A percentile compares a stretch with the other conserved stretches of the same genome.
Conservation (phyloP, 108 stramenopile species). For the Discostella pseudostelligera region DNA sequence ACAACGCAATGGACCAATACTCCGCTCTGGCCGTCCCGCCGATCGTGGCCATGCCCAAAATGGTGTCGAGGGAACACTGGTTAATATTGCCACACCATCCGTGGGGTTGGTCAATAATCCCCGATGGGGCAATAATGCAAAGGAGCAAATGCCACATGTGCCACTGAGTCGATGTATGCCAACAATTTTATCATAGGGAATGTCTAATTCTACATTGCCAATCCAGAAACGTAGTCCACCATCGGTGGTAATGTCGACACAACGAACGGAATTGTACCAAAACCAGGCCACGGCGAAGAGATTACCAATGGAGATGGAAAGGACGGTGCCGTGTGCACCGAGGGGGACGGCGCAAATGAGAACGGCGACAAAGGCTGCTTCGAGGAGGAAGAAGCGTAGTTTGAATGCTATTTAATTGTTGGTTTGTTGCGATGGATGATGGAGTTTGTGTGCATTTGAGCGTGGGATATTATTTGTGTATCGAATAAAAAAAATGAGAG, state of each 20-base stretch:
- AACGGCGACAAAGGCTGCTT: slow-evolving; percentile 64
- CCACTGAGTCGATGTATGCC: slow-evolving; percentile 55
- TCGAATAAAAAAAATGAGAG: too few relatives aligned
- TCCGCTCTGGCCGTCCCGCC: slow-evolving; percentile 79
- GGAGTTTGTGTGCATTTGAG: background rate
- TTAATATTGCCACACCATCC: slow-evolving; percentile 81
- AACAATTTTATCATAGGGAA: slow-evolving; percentile 84
- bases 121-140: slow-evolving; percentile 59
- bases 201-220: slow-evolving; percentile 84
- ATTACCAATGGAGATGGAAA: slow-evolving; percentile 75
- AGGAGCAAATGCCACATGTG: slow-evolving; percentile 40
- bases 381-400: slow-evolving; percentile 67
- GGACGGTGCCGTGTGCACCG: slow-evolving; percentile 84
- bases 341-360: slow-evolving; percentile 73
- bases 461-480: too few relatives aligned
- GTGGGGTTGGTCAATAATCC: slow-evolving; percentile 68
- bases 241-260: slow-evolving; percentile 80
- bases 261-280: slow-evolving; percentile 88
- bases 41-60: slow-evolving; percentile 88
- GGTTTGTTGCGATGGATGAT: background rate
- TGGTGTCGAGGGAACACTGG: slow-evolving; percentile 78
- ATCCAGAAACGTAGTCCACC: slow-evolving; percentile 88
- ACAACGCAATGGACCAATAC: slow-evolving; percentile 67
- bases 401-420: slow-evolving; percentile 69
- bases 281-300: slow-evolving; percentile 81